phyloP scores from a whole-genome alignment of 2,329 filamentous ascomycete genomes.

The Claviceps spartinae region DNA sequence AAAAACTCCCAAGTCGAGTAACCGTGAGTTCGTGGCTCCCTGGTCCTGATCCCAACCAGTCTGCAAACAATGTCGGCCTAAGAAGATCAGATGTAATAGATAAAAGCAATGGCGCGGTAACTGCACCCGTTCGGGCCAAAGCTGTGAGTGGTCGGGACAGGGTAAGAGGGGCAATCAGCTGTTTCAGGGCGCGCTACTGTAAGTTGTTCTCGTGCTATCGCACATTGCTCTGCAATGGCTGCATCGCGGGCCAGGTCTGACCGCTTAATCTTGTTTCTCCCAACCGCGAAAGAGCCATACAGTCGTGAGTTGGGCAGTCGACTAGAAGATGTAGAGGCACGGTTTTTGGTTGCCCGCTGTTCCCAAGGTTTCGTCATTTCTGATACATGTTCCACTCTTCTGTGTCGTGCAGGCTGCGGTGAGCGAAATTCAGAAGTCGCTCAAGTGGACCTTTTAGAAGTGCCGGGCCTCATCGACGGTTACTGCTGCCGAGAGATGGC shows the following conservation, averaged over 20 bases:
- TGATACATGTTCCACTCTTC: background rate
- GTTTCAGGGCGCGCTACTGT: background rate
- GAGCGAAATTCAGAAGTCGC: background rate
- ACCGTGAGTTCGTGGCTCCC: background rate
- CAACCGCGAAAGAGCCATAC: background rate
- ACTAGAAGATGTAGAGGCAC: background rate
- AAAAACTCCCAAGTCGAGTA: background rate
- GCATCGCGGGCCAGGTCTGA: too few species aligned
- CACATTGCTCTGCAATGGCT: too few species aligned
- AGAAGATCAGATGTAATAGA: background rate
- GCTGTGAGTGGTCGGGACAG: background rate
- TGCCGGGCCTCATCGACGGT: background rate
- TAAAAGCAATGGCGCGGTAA: background rate
- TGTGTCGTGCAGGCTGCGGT: background rate
- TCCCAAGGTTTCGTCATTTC: background rate
- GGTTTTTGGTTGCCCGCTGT: background rate
- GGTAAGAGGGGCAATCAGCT: background rate
- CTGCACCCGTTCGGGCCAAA: background rate
- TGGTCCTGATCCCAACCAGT: background rate
- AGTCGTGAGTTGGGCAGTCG: background rate
- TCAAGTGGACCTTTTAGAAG: background rate
- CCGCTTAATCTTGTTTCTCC: background rate
- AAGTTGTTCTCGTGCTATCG: background rate
- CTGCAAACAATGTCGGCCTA: background rate
- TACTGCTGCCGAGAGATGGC: background rate